Conservation (phyloP, 2,329 filamentous ascomycete species). For the Hypoxylon sp. region DNA sequence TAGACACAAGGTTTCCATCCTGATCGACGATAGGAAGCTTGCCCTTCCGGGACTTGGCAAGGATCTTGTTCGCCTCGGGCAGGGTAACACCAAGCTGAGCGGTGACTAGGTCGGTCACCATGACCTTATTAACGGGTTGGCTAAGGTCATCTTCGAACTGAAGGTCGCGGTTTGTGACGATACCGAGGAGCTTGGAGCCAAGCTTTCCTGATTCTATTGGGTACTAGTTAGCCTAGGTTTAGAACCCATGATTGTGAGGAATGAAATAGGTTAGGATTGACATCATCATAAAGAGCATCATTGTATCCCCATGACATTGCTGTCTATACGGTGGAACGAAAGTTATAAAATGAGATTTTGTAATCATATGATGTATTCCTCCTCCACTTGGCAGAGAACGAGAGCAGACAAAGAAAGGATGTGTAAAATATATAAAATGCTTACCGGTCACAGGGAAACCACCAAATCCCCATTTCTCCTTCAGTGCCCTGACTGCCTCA, state of each 20-base stretch:
- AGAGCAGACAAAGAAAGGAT: slow-evolving; percentile 11
- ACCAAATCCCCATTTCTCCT: slow-evolving; percentile 98
- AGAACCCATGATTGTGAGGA: slow-evolving; percentile 4
- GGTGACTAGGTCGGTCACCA: slow-evolving; percentile 94
- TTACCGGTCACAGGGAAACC: slow-evolving; percentile 98
- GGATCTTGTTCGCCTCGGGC: slow-evolving; percentile 88
- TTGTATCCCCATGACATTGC: slow-evolving; percentile 84
- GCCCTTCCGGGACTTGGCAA: slow-evolving; percentile 97
- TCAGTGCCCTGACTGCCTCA: slow-evolving; percentile 87
- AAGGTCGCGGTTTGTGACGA: slow-evolving; percentile 97
- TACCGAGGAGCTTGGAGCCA: slow-evolving; percentile 94
- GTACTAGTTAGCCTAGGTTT: slow-evolving; percentile 49
- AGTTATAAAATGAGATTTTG: slow-evolving; percentile 88
- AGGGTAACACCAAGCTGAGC: slow-evolving; percentile 84
- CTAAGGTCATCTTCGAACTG: slow-evolving; percentile 86
- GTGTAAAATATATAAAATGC: slow-evolving; percentile 49
- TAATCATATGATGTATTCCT: slow-evolving; percentile 72
- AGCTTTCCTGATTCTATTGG: slow-evolving; percentile 86
- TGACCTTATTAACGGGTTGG: slow-evolving; percentile 83
- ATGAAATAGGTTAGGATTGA: slow-evolving; percentile 21
- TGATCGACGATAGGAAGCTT: slow-evolving; percentile 93
- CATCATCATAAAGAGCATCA: slow-evolving; percentile 58
- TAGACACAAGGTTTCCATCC: slow-evolving; percentile 84
- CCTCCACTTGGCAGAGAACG: background rate
- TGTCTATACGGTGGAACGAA: slow-evolving; percentile 99